A percentile compares a stretch with the other conserved stretches of the same genome.
These are phyloP conservation scores for Domatiomyces globalis DNA, from an alignment of 2,329 filamentous ascomycete species.

Conservation along the genomic window DNA sequence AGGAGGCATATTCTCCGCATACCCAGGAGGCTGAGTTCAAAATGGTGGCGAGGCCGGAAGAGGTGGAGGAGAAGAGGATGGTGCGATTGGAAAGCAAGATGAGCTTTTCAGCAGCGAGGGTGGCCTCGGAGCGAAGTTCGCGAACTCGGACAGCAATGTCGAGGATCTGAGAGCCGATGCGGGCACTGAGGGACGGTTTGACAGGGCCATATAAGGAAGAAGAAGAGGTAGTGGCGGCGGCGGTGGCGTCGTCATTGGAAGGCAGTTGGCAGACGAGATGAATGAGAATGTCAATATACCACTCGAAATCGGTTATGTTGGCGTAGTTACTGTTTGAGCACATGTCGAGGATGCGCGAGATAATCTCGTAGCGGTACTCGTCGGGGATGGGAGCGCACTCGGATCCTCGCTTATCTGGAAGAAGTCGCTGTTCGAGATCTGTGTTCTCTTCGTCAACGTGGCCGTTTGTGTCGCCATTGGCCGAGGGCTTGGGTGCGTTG, in stretches of 20 bases:
- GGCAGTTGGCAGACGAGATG: slow-evolving; percentile 44
- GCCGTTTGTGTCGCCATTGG: slow-evolving; percentile 28
- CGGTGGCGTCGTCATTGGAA: slow-evolving; percentile 1
- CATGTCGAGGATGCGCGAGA: slow-evolving; percentile 71
- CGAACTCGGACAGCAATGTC: slow-evolving; percentile 87
- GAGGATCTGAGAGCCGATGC: slow-evolving; percentile 70
- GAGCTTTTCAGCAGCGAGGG: slow-evolving; percentile 64
- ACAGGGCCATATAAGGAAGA: background rate
- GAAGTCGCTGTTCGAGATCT: slow-evolving; percentile 41
- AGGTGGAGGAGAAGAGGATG: slow-evolving; percentile 40
- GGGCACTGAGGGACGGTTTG: slow-evolving; percentile 19
- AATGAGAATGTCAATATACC: slow-evolving; percentile 84
- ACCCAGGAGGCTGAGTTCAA: slow-evolving; percentile 71
- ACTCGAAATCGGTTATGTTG: slow-evolving; percentile 82
- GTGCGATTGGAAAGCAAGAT: slow-evolving; percentile 47
- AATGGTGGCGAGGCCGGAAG: slow-evolving; percentile 44
- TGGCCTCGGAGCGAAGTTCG: slow-evolving; percentile 64
- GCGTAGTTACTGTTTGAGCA: slow-evolving; percentile 80
- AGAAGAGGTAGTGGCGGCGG: slow-evolving; percentile 3
- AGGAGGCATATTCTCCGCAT: slow-evolving; percentile 71
- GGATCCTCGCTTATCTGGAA: slow-evolving; percentile 38
- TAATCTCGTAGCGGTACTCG: slow-evolving; percentile 73
- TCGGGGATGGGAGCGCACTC: slow-evolving; percentile 55
- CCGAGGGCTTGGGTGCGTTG: slow-evolving; percentile 46
- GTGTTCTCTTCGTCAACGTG: slow-evolving; percentile 28